These are phyloP conservation scores for Platismatia glauca DNA, from an alignment of 495 filamentous ascomycete genomes.

Conservation along the genomic window DNA sequence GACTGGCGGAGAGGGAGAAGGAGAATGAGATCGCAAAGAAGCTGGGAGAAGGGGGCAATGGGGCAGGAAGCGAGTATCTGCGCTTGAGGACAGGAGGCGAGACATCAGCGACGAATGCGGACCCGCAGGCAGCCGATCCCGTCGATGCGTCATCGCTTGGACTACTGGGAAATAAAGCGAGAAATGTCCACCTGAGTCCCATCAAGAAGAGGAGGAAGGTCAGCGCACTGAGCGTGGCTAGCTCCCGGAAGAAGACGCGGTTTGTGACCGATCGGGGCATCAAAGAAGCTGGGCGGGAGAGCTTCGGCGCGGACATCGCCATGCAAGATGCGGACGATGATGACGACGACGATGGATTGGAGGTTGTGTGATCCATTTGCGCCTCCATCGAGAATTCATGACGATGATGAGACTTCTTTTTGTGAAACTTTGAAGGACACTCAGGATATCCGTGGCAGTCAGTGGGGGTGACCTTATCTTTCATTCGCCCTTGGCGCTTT, in stretches of 20 bases:
- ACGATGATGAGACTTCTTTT: not conserved
- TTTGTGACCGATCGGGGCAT: constrained; percentile 73
- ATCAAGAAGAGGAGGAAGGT: constrained; percentile 53
- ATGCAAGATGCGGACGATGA: constrained; percentile 29
- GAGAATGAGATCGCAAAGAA: constrained; percentile 73
- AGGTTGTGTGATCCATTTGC: constrained; percentile 38
- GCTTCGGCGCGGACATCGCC: constrained; percentile 47
- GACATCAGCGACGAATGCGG: constrained; percentile 1
- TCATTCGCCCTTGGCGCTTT: not conserved
- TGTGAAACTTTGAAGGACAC: not conserved
- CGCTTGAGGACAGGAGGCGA: constrained; percentile 28
- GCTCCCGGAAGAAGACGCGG: constrained; percentile 62
- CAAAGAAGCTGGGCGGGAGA: constrained; percentile 66
- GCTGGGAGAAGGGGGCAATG: constrained; percentile 54
- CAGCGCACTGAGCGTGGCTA: constrained; percentile 31
- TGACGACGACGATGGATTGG: constrained; percentile 46
- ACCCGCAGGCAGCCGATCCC: constrained; percentile 12
- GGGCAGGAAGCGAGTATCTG: constrained; percentile 72
- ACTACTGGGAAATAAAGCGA: constrained; percentile 46
- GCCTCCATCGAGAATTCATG: not conserved
- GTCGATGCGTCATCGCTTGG: constrained; percentile 45
- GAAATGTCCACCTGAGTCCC: constrained; percentile 59
- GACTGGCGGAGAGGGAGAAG: constrained; percentile 61
- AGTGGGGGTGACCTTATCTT: not conserved
- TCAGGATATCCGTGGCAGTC: not conserved